These are phyloP conservation scores for Thelonectria blattea DNA, from an alignment of 2,329 filamentous ascomycete genomes.

Conservation along the genomic window DNA sequence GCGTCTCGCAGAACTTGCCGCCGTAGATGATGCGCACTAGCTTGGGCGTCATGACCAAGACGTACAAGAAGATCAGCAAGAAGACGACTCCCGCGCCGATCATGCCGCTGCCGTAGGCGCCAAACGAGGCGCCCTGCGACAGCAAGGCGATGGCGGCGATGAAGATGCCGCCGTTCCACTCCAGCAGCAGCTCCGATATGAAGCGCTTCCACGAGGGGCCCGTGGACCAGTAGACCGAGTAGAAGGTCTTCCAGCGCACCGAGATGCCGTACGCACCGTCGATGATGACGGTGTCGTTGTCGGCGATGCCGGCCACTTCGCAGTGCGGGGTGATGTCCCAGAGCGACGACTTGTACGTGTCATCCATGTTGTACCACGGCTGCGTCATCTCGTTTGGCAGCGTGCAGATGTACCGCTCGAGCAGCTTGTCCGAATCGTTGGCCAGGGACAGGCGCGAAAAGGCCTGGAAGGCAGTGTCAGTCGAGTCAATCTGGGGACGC, in stretches of 20 bases:
- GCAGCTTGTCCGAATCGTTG: slow-evolving; percentile 44
- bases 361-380: slow-evolving; percentile 41
- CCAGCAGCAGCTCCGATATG: slow-evolving; percentile 23
- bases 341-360: slow-evolving; percentile 40
- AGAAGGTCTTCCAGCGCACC: slow-evolving; percentile 43
- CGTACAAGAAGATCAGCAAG: slow-evolving; percentile 33
- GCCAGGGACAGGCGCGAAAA: slow-evolving; percentile 45
- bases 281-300: slow-evolving; percentile 43
- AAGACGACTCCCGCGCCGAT: slow-evolving; percentile 33
- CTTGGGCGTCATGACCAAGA: slow-evolving; percentile 35
- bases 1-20: slow-evolving; percentile 40
- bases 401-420: slow-evolving; percentile 43
- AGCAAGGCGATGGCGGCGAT: slow-evolving; percentile 32
- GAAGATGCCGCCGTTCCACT: slow-evolving; percentile 33
- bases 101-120: slow-evolving; percentile 8
- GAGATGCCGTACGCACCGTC: slow-evolving; percentile 42
- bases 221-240: slow-evolving; percentile 38
- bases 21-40: slow-evolving; percentile 37
- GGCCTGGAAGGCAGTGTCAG: slow-evolving; percentile 45
- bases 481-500: slow-evolving; percentile 41
- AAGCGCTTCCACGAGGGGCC: slow-evolving; percentile 34
- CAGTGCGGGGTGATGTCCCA: slow-evolving; percentile 44
- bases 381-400: slow-evolving; percentile 34
- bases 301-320: slow-evolving; percentile 43
- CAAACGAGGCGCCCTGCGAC: slow-evolving; percentile 17